Evolutionary conservation across 805 yeast genomes (phyloP).

Genomic region (Hanseniaspora vineae): DNA sequence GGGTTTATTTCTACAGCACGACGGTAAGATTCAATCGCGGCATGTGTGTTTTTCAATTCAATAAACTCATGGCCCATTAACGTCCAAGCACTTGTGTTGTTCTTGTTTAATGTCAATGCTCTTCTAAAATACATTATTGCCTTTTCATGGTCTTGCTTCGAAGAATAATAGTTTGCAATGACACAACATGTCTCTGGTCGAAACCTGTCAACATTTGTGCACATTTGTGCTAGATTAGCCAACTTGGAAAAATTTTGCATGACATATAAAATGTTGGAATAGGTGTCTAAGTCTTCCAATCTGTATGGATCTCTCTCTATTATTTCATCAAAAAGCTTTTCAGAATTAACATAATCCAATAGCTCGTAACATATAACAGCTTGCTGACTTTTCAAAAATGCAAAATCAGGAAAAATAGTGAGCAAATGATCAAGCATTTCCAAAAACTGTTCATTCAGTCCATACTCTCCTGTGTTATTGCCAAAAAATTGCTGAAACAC

Average conservation of each 20-base stretch:
- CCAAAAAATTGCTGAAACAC: constrained; percentile 61
- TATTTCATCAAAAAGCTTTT: constrained; percentile 62
- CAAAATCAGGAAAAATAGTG: constrained; percentile 54
- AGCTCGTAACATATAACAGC: constrained; percentile 75
- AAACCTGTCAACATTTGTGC: constrained; percentile 69
- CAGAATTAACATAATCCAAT: constrained; percentile 76
- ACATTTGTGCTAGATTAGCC: constrained; percentile 76
- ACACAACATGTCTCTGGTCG: constrained; percentile 93
- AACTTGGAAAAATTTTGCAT: constrained; percentile 81
- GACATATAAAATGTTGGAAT: constrained; percentile 89
- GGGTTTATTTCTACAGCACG: constrained; percentile 83
- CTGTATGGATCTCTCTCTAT: constrained; percentile 68
- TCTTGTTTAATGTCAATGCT: constrained; percentile 69
- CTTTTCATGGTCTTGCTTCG: constrained; percentile 86
- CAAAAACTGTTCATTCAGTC: constrained; percentile 17
- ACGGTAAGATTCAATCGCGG: constrained; percentile 91
- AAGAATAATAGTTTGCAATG: constrained; percentile 83
- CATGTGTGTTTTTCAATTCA: constrained; percentile 90
- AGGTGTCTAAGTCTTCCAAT: constrained; percentile 81
- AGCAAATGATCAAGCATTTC: constrained; percentile 37
- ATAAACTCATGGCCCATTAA: constrained; percentile 98
- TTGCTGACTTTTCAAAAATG: constrained; percentile 64
- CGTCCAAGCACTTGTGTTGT: constrained; percentile 89
- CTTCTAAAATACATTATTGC: constrained; percentile 88
- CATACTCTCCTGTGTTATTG: constrained; percentile 41